Evolutionary conservation across 192 early-diverging fungal species (phyloP), one percentile per base, ranked within the genome.

Genomic region (Cetraspora pellucida): DNA sequence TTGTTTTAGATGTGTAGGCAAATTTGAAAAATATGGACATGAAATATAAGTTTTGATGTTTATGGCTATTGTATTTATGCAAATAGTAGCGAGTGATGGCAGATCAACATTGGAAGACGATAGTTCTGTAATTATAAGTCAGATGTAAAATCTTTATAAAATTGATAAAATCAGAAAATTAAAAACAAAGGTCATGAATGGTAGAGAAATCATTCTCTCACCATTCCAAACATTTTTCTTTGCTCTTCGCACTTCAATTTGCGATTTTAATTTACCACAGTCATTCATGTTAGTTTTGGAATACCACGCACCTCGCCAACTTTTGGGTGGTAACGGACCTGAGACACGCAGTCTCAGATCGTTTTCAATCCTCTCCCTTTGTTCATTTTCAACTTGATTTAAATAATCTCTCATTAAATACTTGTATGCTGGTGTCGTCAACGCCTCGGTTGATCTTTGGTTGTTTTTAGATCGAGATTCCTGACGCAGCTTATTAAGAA

Each of bases 1-100:
- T 45, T 76, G 74, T 31, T 76, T 76, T 10, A 76, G 63, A 25
- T 76, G 74, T 45, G 74, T 76, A 28, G 74, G 74, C 14, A 76
- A 28, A 47, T 66, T 17, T 21, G 61, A 27, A 76, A 76, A 76
- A 23, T 76, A 76, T 21, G 60, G 28, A 50, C 25, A 9, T 76
- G 49, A 14, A 25, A 28, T 67, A 54, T 66, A 66, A 66, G 19
- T 31, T 31, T 31, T 30, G 28, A 75, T 47, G 57, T 75, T 75
- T 25, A 64, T n/a, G 23, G 74, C 45, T 23, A 75, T n/a, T 58
- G 17, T 64, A 43, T 75, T 45, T 75, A 27, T 30, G 37, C 59
- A 49, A 28, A 63, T 75, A 25, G 30, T 43, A 16, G 37, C 21
- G 11, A 75, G 61, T 16, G 74, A 46, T 21, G 23, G 27, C 8